These are phyloP conservation scores for Penicillium angulare DNA, from an alignment of 495 filamentous ascomycete species.

Conservation along the genomic window DNA sequence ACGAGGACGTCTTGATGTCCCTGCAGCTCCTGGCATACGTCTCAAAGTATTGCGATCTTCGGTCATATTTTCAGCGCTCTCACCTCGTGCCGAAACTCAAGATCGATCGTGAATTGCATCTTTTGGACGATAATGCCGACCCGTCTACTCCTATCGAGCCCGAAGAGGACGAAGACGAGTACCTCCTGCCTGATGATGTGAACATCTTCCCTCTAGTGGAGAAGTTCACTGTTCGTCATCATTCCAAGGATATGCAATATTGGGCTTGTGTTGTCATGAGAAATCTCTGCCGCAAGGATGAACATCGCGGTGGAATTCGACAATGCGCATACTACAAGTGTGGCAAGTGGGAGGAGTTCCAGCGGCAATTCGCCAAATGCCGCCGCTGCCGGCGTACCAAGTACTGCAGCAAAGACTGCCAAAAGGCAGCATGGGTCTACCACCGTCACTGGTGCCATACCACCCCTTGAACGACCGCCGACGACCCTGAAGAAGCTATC, in stretches of 20 bases:
- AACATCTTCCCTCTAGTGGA: constrained; percentile 98
- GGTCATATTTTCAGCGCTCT: constrained; percentile 90
- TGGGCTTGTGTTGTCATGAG: constrained; percentile 99
- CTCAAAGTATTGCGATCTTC: constrained; percentile 95
- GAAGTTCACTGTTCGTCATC: constrained; percentile 94
- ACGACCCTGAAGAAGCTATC: constrained; percentile 23
- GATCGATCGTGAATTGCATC: constrained; percentile 77
- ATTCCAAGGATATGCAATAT: constrained; percentile 96
- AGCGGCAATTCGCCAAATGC: constrained; percentile 96
- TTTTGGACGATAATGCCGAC: constrained; percentile 66
- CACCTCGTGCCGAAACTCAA: constrained; percentile 92
- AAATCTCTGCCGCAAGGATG: constrained; percentile 97
- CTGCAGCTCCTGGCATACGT: constrained; percentile 97
- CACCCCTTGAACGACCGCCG: constrained; percentile 52
- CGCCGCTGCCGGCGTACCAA: constrained; percentile 94
- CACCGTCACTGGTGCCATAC: constrained; percentile 95
- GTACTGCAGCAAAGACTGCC: constrained; percentile 99
- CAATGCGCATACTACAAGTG: constrained; percentile 98
- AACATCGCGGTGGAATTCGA: constrained; percentile 86
- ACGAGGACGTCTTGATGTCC: constrained; percentile 97
- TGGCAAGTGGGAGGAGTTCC: constrained; percentile 95
- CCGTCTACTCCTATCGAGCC: constrained; percentile 44
- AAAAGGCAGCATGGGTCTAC: constrained; percentile 97
- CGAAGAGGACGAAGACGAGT: constrained; percentile 78
- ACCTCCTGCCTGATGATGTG: constrained; percentile 86